Evolutionary conservation across 2,329 filamentous ascomycete genomes (phyloP).

Genomic region (Aspergillus vadensis): DNA sequence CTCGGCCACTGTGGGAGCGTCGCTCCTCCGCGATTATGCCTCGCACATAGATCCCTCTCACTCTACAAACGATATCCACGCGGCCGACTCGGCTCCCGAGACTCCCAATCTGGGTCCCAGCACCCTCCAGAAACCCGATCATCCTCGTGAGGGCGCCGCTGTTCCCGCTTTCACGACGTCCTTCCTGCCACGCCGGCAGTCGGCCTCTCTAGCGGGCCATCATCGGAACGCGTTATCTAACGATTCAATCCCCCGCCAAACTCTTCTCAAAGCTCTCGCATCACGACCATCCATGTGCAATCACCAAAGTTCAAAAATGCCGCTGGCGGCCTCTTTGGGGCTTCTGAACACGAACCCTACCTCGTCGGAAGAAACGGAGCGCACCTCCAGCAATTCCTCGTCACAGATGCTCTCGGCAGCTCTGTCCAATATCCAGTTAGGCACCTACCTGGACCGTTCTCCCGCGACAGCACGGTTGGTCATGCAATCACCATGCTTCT

Average conservation of each 20-base stretch:
- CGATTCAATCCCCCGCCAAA: constrained; percentile 73
- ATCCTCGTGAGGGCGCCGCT: constrained; percentile 28
- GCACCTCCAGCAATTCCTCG: constrained; percentile 49
- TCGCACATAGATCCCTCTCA: constrained; percentile 47
- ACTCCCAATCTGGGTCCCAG: constrained; percentile 22
- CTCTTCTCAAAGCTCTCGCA: constrained; percentile 78
- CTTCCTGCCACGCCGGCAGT: constrained; percentile 38
- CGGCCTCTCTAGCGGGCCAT: constrained; percentile 35
- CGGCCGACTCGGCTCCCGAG: constrained; percentile 23
- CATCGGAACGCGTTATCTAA: constrained; percentile 59
- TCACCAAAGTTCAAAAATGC: constrained; percentile 57
- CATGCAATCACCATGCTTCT: constrained; percentile 92
- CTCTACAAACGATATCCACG: constrained; percentile 37
- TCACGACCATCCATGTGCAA: constrained; percentile 60
- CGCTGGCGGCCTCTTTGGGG: constrained; percentile 64
- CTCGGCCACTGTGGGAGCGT: constrained; percentile 37
- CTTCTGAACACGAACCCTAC: constrained; percentile 54
- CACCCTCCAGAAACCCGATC: constrained; percentile 23
- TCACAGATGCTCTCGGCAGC: constrained; percentile 65
- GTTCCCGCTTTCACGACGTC: constrained; percentile 32
- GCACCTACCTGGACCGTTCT: constrained; percentile 46
- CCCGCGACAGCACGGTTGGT: constrained; percentile 57
- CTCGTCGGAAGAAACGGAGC: constrained; percentile 30
- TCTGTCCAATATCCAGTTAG: constrained; percentile 54
- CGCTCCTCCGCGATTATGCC: constrained; percentile 48